Conservation (phyloP, 108 stramenopile species). For the Nitzschia sp. region DNA sequence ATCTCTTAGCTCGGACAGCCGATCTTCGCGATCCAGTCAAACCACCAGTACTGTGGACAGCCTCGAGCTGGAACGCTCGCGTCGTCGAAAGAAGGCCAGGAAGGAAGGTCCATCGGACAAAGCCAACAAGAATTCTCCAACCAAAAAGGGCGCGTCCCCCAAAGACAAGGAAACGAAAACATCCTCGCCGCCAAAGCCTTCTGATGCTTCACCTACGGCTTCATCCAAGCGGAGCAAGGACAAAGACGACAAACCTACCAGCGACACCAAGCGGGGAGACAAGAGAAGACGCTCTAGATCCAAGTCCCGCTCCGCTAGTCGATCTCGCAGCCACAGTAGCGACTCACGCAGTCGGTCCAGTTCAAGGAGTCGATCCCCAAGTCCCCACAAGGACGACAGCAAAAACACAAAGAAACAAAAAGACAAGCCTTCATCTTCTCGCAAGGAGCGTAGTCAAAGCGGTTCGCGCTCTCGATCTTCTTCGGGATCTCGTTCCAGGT, state of each 20-base stretch:
- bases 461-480: constrained; percentile 13
- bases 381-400: not conserved
- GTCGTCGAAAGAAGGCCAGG: not conserved
- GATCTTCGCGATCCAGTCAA: constrained; percentile 9
- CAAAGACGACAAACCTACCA: not conserved
- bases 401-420: not conserved
- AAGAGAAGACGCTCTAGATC: constrained; percentile 9
- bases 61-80: not conserved
- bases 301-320: not conserved
- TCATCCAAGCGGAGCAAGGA: too few species aligned
- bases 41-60: not conserved
- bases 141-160: constrained; percentile 1
- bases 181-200: constrained; percentile 1
- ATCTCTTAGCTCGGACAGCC: constrained; percentile 5
- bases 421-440: not conserved
- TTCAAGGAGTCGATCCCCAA: constrained; percentile 3
- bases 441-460: not conserved
- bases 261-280: not conserved
- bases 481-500: constrained; percentile 23
- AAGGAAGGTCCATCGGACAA: not conserved
- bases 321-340: too few species aligned
- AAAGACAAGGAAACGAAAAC: not conserved
- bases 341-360: not conserved
- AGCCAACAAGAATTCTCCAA: not conserved
- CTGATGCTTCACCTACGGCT: not conserved